Base-by-base conservation (phyloP, 768 basidiomycete genomes). In the Collybiopsis confluens region DNA sequence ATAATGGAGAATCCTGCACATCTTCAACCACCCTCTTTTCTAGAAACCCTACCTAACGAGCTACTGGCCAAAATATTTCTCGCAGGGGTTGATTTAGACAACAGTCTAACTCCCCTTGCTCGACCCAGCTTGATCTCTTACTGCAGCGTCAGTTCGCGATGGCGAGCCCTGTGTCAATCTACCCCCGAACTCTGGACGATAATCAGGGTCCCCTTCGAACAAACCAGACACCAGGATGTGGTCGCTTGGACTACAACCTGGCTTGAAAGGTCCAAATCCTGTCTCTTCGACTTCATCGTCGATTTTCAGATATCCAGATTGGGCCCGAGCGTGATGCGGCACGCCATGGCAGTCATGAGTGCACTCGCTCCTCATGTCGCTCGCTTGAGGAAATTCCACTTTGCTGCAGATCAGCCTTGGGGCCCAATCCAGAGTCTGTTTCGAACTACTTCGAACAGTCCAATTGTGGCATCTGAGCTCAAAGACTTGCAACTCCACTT, bases 11-110 rank as follows among this genome's bases (percentile, higher is more conserved):
- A n/a, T n/a, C n/a, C n/a, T n/a, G n/a, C n/a, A n/a, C n/a, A n/a
- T n/a, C n/a, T n/a, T n/a, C n/a, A n/a, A n/a, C n/a, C n/a, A n/a
- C n/a, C n/a, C n/a, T 33, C 30, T 33, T 13, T 13, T 13, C 13
- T 33, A 13, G 30, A 48, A 13, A 21, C 33, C 8, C 38, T 52
- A 4, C 50, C 50, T 6, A 52, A 41, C n/a, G 50, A 52, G n/a
- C 37, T 52, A 2, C 24, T 52, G 50, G 50, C 50, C n/a, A 52
- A 52, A 24, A 52, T 52, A 2, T 52, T 52, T 23, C 16, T n/a
- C 15, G 28, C 40, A 9, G 41, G 41, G 16, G 30, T 15, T 15
- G 50, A 52, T 3, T 24, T 42, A 8, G 50, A 52, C 38, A 21
- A 18, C 7, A 28, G 13, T 8, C 40, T 42, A 5, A n/a, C n/a